Evolutionary conservation across 2,329 filamentous ascomycete genomes (phyloP), one percentile per base, ranked within the genome.

Genomic region (Penicillium aurantiogriseum): DNA sequence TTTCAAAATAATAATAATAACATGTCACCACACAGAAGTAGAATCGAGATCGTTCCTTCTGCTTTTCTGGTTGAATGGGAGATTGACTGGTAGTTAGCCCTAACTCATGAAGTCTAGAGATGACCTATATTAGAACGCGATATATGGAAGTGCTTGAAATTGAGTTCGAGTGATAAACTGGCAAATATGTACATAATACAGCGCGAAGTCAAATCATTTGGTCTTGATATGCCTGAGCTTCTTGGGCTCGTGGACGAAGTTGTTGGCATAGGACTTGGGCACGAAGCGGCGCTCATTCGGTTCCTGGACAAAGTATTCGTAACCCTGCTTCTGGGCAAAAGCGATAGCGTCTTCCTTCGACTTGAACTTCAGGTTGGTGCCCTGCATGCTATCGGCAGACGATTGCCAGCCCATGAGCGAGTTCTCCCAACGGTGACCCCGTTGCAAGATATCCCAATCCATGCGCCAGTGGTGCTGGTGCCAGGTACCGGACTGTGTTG

Each of bases 381-480:
- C 93, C 77, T 99, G 92, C 91, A 99, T 94, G 73, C 86, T 86
- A 77, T 99, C 94, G 55, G 84, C 93, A 19, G 92, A 95, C 25
- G 93, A 97, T 75, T 97, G 92, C 95, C 95, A 99, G 60, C 94
- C 94, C 86, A 99, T 99, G 74, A 99, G 79, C 46, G 89, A 91
- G 79, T 99, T 99, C 81, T 99, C 94, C 95, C 94, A 99, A 68
- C 94, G 86, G 78, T 97, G 91, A 60, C 94, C 94, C 80, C 95
- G 97, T 68, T 83, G 79, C 33, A 97, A 83, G 48, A 96, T 86
- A 74, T 99, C 94, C 94, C 94, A 99, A 76, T 99, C 94, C 92
- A 99, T 95, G 50, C 92, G 88, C 94, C 94, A 99, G 71, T 89
- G 85, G 73, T 90, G 86, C 55, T 85, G 80, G 72, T 90, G 87